Percentiles rank a stretch among this genome's conserved stretches.
phyloP scores from a whole-genome alignment of 257 asterid genomes.

The Rhazya stricta region DNA sequence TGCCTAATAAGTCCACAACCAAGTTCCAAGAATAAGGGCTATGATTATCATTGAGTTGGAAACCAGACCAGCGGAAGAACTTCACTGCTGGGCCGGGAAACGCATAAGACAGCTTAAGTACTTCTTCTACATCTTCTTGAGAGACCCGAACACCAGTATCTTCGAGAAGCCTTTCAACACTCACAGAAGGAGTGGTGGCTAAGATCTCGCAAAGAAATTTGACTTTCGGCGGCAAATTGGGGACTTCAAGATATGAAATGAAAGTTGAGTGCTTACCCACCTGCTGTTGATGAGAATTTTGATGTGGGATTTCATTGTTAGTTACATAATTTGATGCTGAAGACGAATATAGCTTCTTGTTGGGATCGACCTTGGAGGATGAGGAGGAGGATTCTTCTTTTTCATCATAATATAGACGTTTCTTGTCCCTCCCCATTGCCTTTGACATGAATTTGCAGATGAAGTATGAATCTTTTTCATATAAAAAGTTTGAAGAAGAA shows the following conservation, averaged over 20 bases:
- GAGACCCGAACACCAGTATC: conserved; percentile 51
- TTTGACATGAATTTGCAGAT: conserved; percentile 3
- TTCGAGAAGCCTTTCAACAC: conserved; percentile 49
- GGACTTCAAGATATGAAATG: conserved; percentile 33
- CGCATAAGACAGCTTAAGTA: conserved; percentile 46
- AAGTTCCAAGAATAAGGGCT: conserved; percentile 55
- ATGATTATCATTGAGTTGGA: conserved; percentile 39
- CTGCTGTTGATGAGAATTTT: conserved; percentile 20
- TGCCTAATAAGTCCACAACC: conserved; percentile 65
- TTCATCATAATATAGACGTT: conserved; percentile 34
- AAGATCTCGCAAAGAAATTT: conserved; percentile 56
- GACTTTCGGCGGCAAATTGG: conserved; percentile 47
- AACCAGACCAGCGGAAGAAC: conserved; percentile 66
- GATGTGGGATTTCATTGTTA: conserved; percentile 21
- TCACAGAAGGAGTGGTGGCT: conserved; percentile 40
- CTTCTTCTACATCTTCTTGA: conserved; percentile 52
- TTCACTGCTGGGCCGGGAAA: conserved; percentile 52
- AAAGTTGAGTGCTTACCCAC: conserved; percentile 41
- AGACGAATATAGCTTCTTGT: conserved; percentile 27
- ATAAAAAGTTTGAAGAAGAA: conserved; percentile 3
- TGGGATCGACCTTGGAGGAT: conserved; percentile 40
- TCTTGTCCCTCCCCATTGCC: conserved; percentile 38
- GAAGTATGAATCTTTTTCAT: background rate
- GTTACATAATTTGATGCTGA: conserved; percentile 17
- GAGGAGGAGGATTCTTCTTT: conserved; percentile 47